Evolutionary conservation across 1,284 basidiomycete species (phyloP).

Genomic region (Earliella scabrosa): DNA sequence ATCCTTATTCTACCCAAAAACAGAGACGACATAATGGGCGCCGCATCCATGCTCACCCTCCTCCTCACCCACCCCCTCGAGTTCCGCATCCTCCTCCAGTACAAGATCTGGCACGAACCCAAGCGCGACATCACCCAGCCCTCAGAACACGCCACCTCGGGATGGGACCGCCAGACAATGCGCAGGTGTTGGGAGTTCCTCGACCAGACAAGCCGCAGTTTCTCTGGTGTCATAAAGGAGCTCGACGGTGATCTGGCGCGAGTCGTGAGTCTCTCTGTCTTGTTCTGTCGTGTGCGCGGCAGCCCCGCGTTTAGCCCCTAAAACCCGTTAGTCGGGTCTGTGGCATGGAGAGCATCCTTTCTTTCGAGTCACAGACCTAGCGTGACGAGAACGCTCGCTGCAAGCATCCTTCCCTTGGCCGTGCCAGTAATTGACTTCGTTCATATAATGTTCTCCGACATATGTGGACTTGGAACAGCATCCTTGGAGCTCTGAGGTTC

Average conservation of each 20-base stretch:
- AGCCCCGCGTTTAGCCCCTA: background rate
- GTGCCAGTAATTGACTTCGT: too few species aligned
- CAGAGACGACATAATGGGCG: constrained; percentile 35
- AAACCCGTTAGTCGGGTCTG: background rate
- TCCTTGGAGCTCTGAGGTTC: too few species aligned
- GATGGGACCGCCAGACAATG: constrained; percentile 88
- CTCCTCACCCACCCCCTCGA: constrained; percentile 79
- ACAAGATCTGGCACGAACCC: constrained; percentile 78
- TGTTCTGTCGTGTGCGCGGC: background rate
- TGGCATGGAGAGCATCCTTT: background rate
- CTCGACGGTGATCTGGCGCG: constrained; percentile 94
- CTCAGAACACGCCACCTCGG: constrained; percentile 73
- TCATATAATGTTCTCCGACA: too few species aligned
- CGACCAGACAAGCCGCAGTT: constrained; percentile 89
- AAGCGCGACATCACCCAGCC: constrained; percentile 80
- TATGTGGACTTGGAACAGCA: too few species aligned
- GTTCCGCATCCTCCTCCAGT: constrained; percentile 80
- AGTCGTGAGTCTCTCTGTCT: constrained; percentile 64
- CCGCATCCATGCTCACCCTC: constrained; percentile 51
- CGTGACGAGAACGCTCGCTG: background rate
- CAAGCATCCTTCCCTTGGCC: too few species aligned
- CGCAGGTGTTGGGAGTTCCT: constrained; percentile 90
- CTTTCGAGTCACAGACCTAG: background rate
- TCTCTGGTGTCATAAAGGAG: constrained; percentile 95
- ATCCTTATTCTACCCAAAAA: constrained; percentile 12